A percentile compares a stretch with the other conserved stretches of the same genome.
phyloP scores from a whole-genome alignment of 495 filamentous ascomycete species.

The Pyrenula massariospora region DNA sequence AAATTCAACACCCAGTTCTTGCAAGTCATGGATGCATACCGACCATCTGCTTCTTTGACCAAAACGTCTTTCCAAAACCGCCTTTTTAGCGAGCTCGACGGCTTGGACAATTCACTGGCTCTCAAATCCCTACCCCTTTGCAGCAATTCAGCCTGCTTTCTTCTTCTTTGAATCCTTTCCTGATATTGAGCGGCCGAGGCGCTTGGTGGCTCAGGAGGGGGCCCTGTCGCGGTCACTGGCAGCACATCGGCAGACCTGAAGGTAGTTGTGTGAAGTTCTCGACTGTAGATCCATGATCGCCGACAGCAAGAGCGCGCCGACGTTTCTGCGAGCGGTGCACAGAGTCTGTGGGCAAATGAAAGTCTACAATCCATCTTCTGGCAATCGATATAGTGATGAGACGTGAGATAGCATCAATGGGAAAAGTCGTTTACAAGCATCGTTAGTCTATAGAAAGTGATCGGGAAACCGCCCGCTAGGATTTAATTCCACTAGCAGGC shows the following conservation, averaged over 20 bases:
- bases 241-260: background rate
- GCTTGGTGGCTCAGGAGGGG: conserved; percentile 43
- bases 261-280: background rate
- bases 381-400: too few species aligned
- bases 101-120: conserved; percentile 18
- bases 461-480: too few species aligned
- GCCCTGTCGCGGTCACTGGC: background rate
- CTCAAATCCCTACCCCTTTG: conserved; percentile 32
- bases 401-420: too few species aligned
- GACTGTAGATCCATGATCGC: too few species aligned
- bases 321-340: too few species aligned
- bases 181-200: conserved; percentile 51
- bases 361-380: too few species aligned
- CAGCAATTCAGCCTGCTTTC: conserved; percentile 41
- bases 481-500: too few species aligned
- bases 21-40: conserved; percentile 8
- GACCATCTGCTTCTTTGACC: conserved; percentile 42
- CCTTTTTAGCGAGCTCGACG: conserved; percentile 41
- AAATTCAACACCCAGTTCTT: background rate
- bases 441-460: too few species aligned
- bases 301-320: too few species aligned
- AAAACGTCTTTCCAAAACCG: conserved; percentile 78
- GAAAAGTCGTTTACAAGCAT: too few species aligned
- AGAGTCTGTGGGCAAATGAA: too few species aligned
- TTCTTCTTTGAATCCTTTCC: conserved; percentile 38